Base-by-base conservation (phyloP, 768 basidiomycete species). In the Termitomyces sp. region DNA sequence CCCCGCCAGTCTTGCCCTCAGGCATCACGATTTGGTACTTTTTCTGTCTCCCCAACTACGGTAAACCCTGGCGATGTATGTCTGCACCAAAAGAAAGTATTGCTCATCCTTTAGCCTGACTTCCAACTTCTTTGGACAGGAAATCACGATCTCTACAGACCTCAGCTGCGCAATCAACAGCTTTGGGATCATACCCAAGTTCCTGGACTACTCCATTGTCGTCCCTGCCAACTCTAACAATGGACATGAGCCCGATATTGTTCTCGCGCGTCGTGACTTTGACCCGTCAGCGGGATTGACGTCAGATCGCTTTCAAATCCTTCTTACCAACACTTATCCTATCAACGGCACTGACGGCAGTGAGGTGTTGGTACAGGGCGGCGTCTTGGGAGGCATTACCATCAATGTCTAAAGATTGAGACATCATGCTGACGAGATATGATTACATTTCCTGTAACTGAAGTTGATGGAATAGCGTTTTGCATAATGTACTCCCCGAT, bases 1-100 rank as follows among this genome's bases (percentile, higher is more conserved):
- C 42, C 54, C 4, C 50, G 57, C 11, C 55, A 54, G 28, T 23
- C 5, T 9, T 61, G 60, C 54, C 21, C 60, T 1, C 15, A 61
- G 42, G 60, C 60, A 17, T 11, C 10, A 35, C 47, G 60, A 37
- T 61, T 61, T 21, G 60, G 60, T 10, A 42, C 28, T n/a, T 3
- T 56, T 12, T 35, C 15, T 30, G 23, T 61, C 35, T 50, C 57
- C 23, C 60, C 60, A 7, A 44, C 54, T 30, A 40, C 45, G 0
- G 43, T 61, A n/a, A 61, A 45, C 35, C 41, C 60, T 21, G 60
- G 60, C 19, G 60, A 61, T 26, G 60, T 61, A 58, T 21, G 57
- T 58, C 21, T 23, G 5, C 38, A 30, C 12, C 9, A 11, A 6
- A 23, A 30, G 5, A 50, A 37, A 40, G 23, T 10, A 3, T 26